Evolutionary conservation across 2,329 filamentous ascomycete species (phyloP).

Genomic region (Trichoderma harzianum): DNA sequence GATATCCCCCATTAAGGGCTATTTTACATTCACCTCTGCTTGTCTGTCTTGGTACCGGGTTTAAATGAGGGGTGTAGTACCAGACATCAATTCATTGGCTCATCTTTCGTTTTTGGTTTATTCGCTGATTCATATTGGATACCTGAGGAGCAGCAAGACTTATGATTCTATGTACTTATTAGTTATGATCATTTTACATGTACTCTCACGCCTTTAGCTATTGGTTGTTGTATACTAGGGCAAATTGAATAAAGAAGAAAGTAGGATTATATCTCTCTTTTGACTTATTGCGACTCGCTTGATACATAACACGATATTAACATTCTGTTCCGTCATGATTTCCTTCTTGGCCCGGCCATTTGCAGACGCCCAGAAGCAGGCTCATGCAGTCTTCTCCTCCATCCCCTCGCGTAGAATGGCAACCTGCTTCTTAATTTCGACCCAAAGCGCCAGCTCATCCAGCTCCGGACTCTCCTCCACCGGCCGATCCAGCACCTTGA

Average conservation of each 20-base stretch:
- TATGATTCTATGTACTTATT: neutral
- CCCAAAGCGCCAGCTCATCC: slow-evolving; percentile 54
- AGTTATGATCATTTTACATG: neutral
- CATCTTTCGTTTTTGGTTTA: neutral
- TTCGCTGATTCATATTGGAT: neutral
- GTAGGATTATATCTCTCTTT: neutral
- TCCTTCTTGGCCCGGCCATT: neutral
- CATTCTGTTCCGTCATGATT: neutral
- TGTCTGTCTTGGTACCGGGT: neutral
- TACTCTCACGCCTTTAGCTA: neutral
- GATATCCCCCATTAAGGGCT: neutral
- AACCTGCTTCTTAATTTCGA: slow-evolving; percentile 62
- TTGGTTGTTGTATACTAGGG: neutral
- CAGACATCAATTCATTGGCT: neutral
- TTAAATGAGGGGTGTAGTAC: neutral
- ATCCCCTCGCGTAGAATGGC: slow-evolving; percentile 59
- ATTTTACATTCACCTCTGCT: neutral
- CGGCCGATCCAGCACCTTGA: slow-evolving; percentile 30
- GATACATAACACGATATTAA: neutral
- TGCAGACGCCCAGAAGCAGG: neutral
- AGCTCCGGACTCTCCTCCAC: slow-evolving; percentile 39
- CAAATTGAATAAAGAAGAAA: neutral
- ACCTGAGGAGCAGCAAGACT: neutral
- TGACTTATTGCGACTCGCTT: neutral
- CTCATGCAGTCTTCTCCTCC: slow-evolving; percentile 32